Evolutionary conservation across 164 flowering plant species (phyloP).

Genomic region (Macadamia integrifolia): DNA sequence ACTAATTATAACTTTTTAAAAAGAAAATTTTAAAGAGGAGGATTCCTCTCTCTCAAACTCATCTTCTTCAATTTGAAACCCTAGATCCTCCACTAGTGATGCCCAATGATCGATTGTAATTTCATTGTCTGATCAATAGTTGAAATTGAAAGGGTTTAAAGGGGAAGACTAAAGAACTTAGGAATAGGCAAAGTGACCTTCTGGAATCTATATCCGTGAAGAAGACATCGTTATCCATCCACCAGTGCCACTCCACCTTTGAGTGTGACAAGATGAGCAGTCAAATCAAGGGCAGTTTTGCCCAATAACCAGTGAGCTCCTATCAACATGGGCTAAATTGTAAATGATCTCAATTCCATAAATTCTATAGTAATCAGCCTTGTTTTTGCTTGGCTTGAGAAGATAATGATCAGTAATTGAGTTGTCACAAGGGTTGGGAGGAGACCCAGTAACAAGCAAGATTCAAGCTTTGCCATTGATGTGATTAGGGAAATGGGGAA

Average conservation of each 20-base stretch:
- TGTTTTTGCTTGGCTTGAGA: constrained; percentile 69
- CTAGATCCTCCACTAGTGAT: too few species aligned
- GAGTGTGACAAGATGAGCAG: constrained; percentile 79
- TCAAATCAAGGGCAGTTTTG: constrained; percentile 76
- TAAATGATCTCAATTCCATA: constrained; percentile 87
- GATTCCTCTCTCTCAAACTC: too few species aligned
- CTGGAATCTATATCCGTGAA: constrained; percentile 92
- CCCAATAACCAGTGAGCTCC: constrained; percentile 89
- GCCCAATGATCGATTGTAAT: too few species aligned
- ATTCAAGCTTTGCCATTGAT: constrained; percentile 43
- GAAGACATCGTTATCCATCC: constrained; percentile 97
- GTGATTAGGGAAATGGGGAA: constrained; percentile 29
- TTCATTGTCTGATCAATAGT: too few species aligned
- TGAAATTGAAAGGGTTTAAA: too few species aligned
- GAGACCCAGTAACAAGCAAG: constrained; percentile 74
- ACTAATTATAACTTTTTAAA: too few species aligned
- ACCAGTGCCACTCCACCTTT: constrained; percentile 94
- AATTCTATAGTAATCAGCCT: constrained; percentile 82
- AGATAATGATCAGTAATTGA: constrained; percentile 85
- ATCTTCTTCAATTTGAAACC: too few species aligned
- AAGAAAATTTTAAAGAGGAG: too few species aligned
- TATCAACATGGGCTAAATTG: constrained; percentile 78
- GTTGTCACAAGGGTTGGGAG: constrained; percentile 83
- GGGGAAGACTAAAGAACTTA: constrained; percentile 24
- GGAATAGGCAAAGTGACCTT: constrained; percentile 34